Evolutionary conservation across 2,329 filamentous ascomycete species (phyloP), one percentile per base, ranked within the genome.

Genomic region (Trichophyton rubrum): DNA sequence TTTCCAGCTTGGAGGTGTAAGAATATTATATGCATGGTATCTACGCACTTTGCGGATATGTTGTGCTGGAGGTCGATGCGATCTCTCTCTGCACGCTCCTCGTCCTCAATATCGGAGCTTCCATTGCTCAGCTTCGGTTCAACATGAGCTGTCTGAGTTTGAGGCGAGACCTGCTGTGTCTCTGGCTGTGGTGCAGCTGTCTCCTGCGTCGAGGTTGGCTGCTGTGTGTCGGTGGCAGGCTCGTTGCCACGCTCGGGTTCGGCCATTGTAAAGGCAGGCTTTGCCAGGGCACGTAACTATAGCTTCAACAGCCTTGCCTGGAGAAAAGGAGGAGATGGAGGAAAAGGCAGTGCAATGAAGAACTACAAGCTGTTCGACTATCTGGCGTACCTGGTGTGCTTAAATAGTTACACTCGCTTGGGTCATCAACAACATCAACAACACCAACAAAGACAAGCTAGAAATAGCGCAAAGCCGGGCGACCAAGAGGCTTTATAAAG

Each of bases 61-160:
- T 71, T 70, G 51, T 66, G 65, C 62, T 69, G 68, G 59, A 71
- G 57, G 56, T 69, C 64, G 53, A 70, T 63, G 43, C 62, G 65
- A 55, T 70, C 69, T 15, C 41, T 40, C 17, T 65, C 60, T n/a
- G 61, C 66, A 24, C 65, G 67, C 45, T 70, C 68, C n/a, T 62
- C 64, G 24, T 60, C 41, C 64, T 57, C 22, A 11, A 24, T 4
- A 8, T 51, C 57, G 1, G 51, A 35, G 51, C 51, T 55, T 17
- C 30, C 51, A 55, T 33, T 55, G 51, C 56, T 35, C n/a, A 15
- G 3, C 27, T 55, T 55, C 17, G 51, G 51, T 9, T 55, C 51
- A 9, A 30, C 51, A 13, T 33, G 15, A 20, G 27, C 51, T 55
- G 13, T 3, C 33, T 38, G 33, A 38, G 9, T 11, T 13, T 38